These are phyloP conservation scores for Claviceps quebecensis DNA, from an alignment of 2,329 filamentous ascomycete genomes.

Conservation along the genomic window DNA sequence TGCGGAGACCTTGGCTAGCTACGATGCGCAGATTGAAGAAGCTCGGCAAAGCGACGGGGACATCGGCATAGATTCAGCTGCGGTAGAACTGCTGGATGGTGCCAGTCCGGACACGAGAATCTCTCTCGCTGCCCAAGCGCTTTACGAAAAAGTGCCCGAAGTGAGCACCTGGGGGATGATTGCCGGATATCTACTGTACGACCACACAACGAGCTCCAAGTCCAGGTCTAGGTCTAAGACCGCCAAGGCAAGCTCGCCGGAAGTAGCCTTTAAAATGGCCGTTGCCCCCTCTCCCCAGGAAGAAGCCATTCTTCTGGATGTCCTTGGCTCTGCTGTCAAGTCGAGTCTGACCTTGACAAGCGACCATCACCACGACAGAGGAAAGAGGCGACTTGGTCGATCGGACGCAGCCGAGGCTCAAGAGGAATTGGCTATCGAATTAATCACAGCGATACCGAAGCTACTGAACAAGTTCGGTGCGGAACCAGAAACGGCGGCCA, in stretches of 20 bases:
- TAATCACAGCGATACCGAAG: slow-evolving; percentile 68
- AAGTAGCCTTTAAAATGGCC: slow-evolving; percentile 52
- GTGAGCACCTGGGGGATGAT: slow-evolving; percentile 78
- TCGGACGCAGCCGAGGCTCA: slow-evolving; percentile 56
- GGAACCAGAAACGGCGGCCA: slow-evolving; percentile 71
- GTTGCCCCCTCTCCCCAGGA: slow-evolving; percentile 64
- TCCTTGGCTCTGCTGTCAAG: slow-evolving; percentile 72
- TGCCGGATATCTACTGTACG: slow-evolving; percentile 80
- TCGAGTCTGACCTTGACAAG: slow-evolving; percentile 51
- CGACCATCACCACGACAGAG: slow-evolving; percentile 54
- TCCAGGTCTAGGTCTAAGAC: slow-evolving; percentile 37
- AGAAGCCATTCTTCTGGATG: slow-evolving; percentile 74
- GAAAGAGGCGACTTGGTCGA: slow-evolving; percentile 42
- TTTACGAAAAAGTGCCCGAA: slow-evolving; percentile 71
- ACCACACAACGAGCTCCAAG: slow-evolving; percentile 58
- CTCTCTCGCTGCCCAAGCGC: slow-evolving; percentile 68
- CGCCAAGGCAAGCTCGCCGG: slow-evolving; percentile 34
- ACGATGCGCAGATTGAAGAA: slow-evolving; percentile 57
- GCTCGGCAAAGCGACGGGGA: slow-evolving; percentile 32
- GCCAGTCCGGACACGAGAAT: slow-evolving; percentile 65
- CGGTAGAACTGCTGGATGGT: slow-evolving; percentile 44
- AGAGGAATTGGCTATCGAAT: slow-evolving; percentile 62
- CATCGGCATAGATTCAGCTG: slow-evolving; percentile 31
- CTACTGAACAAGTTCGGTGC: slow-evolving; percentile 89
- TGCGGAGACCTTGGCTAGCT: slow-evolving; percentile 67